Evolutionary conservation across 257 asterid genomes (phyloP).

Genomic region (Salvia splendens): DNA sequence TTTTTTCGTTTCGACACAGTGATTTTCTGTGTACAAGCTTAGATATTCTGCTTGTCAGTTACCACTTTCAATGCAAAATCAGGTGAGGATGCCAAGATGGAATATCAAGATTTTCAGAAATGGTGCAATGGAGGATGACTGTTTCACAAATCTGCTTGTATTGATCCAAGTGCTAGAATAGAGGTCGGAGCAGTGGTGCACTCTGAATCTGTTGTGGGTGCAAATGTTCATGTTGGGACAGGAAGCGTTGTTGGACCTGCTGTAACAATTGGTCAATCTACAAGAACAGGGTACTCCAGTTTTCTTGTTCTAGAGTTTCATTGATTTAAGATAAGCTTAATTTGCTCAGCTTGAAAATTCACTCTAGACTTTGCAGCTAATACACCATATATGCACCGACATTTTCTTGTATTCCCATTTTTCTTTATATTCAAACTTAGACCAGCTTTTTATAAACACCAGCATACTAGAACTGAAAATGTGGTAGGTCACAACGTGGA

Average conservation of each 20-base stretch:
- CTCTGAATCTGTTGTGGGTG: slow-evolving; percentile 61
- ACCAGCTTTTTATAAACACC: background rate
- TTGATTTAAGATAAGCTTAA: background rate
- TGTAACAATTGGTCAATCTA: slow-evolving; percentile 72
- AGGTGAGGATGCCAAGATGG: slow-evolving; percentile 44
- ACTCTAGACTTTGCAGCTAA: slow-evolving; percentile 12
- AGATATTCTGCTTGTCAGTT: background rate
- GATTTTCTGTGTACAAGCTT: background rate
- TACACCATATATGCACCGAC: background rate
- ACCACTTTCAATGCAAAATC: slow-evolving; percentile 39
- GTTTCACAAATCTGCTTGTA: slow-evolving; percentile 62
- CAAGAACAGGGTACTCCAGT: slow-evolving; percentile 70
- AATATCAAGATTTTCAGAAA: slow-evolving; percentile 47
- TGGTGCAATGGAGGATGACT: slow-evolving; percentile 87
- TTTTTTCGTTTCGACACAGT: slow-evolving; percentile 5
- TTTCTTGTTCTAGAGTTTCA: slow-evolving; percentile 16
- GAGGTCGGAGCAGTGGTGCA: slow-evolving; percentile 76
- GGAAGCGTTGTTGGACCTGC: slow-evolving; percentile 80
- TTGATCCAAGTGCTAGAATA: slow-evolving; percentile 75
- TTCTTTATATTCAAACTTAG: background rate
- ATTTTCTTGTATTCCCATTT: background rate
- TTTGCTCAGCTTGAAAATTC: background rate
- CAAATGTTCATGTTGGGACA: slow-evolving; percentile 63
- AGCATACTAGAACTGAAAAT: slow-evolving; percentile 9
- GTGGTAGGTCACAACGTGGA: slow-evolving; percentile 73